Conservation (phyloP, 23 red algal species). For the Rhodosorus marinus region DNA sequence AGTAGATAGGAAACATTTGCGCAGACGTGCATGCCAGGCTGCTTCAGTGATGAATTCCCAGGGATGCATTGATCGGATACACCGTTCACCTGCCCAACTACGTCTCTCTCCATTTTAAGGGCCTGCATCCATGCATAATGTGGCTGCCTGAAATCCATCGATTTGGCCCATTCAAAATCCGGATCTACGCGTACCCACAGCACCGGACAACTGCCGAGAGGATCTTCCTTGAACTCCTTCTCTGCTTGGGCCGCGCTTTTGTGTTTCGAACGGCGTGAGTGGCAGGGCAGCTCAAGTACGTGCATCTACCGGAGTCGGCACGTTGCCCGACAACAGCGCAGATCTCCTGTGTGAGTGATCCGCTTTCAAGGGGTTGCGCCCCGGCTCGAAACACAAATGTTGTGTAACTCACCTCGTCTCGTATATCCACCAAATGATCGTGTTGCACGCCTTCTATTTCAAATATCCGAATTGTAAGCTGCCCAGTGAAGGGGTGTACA, state of each 20-base stretch:
- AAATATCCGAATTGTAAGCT: background rate
- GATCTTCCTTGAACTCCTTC: background rate
- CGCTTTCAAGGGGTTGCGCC: no score
- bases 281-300: no score
- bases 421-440: background rate
- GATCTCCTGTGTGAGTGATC: background rate
- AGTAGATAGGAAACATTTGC: no score
- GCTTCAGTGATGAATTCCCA: no score
- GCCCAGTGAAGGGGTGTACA: background rate
- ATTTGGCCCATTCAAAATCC: constrained; percentile 3
- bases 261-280: no score
- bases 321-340: background rate
- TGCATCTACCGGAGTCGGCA: background rate
- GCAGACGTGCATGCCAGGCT: no score
- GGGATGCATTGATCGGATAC: no score
- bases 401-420: no score
- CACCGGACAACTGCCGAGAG: background rate
- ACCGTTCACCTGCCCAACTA: no score
- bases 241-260: background rate
- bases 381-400: no score
- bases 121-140: background rate
- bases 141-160: background rate
- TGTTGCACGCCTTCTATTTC: background rate
- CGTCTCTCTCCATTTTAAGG: background rate
- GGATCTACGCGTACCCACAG: background rate